Conservation (phyloP, 78 protist species). For the Pigoraptor vietnamica region DNA sequence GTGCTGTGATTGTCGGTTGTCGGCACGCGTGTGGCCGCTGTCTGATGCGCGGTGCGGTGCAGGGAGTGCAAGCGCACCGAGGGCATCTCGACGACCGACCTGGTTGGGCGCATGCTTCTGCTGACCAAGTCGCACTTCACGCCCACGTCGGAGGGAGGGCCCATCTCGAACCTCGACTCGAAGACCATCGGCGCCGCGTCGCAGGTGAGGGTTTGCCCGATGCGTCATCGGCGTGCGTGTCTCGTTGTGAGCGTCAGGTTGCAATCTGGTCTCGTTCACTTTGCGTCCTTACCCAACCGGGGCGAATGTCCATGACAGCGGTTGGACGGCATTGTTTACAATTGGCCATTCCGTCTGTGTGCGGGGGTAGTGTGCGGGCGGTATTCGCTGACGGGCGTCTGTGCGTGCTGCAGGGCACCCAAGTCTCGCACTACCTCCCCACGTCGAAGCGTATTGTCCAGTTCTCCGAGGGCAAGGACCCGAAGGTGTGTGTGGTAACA, state of each 20-base stretch:
- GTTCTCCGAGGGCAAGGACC: constrained; percentile 58
- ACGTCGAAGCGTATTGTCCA: constrained; percentile 52
- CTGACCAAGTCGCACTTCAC: constrained; percentile 64
- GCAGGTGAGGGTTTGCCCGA: not conserved
- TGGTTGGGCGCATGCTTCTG: constrained; percentile 91
- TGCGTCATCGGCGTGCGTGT: no score
- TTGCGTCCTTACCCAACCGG: no score
- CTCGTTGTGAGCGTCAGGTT: no score
- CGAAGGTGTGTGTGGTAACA: constrained; percentile 21
- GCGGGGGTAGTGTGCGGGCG: no score
- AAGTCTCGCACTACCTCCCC: not conserved
- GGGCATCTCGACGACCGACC: constrained; percentile 90
- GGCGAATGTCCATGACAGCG: no score
- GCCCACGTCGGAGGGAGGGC: not conserved
- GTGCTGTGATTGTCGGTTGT: no score
- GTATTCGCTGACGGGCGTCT: not conserved
- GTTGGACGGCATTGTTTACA: no score
- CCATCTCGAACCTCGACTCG: constrained; percentile 1
- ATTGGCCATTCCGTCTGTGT: no score
- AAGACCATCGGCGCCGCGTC: constrained; percentile 59
- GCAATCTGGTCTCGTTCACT: no score
- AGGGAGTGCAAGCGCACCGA: constrained; percentile 63
- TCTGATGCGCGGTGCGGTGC: not conserved
- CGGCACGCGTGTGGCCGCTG: no score
- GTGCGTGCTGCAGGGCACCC: not conserved